phyloP scores from a whole-genome alignment of 2,329 filamentous ascomycete species.

The Aureobasidium sp. region DNA sequence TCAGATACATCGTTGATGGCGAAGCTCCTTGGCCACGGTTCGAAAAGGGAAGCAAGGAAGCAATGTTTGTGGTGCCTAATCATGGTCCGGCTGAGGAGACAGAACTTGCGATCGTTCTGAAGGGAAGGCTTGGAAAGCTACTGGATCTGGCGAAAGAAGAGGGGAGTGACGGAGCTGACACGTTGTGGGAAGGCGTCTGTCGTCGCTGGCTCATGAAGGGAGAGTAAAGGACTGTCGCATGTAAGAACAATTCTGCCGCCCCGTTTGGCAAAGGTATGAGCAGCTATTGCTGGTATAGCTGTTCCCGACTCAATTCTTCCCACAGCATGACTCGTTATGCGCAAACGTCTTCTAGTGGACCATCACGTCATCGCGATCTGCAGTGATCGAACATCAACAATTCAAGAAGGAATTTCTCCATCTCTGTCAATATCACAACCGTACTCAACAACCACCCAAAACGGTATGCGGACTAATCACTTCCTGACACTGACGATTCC shows the following conservation, averaged over 20 bases:
- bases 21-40: slow-evolving; percentile 15
- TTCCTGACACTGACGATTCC: background rate
- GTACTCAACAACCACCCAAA: no score
- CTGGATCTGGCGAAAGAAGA: background rate
- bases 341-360: no score
- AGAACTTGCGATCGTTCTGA: background rate
- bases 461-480: background rate
- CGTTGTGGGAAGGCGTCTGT: slow-evolving; percentile 15
- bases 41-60: background rate
- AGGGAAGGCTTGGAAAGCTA: background rate
- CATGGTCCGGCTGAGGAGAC: background rate
- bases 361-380: no score
- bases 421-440: no score
- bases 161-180: slow-evolving; percentile 2
- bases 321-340: no score
- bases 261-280: no score
- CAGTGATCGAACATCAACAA: no score
- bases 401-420: no score
- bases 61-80: background rate
- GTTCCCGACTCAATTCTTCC: no score
- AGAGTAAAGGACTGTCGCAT: slow-evolving; percentile 3
- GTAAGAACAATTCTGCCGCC: no score
- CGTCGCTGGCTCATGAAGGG: slow-evolving; percentile 13
- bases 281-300: no score
- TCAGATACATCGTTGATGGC: slow-evolving; percentile 13